Base-by-base conservation (phyloP, 768 basidiomycete genomes). In the Rhodotorula sphaerocarpa region DNA sequence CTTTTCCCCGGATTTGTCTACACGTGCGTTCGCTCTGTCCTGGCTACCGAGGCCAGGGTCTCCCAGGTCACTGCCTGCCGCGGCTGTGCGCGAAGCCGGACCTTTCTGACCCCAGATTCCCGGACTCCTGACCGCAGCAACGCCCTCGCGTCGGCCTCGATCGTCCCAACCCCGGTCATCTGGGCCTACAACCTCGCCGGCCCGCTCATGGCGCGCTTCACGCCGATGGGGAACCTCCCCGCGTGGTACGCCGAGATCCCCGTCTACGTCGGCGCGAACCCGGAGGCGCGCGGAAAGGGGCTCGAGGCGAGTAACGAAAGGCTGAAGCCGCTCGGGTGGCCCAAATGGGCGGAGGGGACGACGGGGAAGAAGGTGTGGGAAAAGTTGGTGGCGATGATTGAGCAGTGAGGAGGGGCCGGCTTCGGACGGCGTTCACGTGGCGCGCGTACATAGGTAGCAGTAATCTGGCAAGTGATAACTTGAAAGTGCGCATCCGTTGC, bases 1-100 rank as follows among this genome's bases (percentile, higher is more conserved):
- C 57, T 70, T 41, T 72, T 72, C 57, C 71, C 71, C 14, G 71
- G 71, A 21, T 52, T 42, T 43, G 70, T 71, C 31, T 41, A 36
- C 5, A 69, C 70, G 50, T 50, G 9, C 20, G 50, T 36, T 33
- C 43, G 41, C 2, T 51, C 33, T 11, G 27, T 25, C n/a, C 33
- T 11, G 7, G 9, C 23, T 25, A 3, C 33, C 20, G 20, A 44
- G 23, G 11, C 23, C 20, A n/a, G n/a, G n/a, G n/a, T n/a, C n/a
- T n/a, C n/a, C n/a, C n/a, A n/a, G n/a, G n/a, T n/a, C n/a, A n/a
- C n/a, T n/a, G n/a, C n/a, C n/a, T n/a, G n/a, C n/a, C n/a, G n/a
- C n/a, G n/a, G n/a, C n/a, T n/a, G n/a, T n/a, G n/a, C n/a, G n/a
- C n/a, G n/a, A n/a, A n/a, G n/a, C n/a, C n/a, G n/a, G n/a, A n/a